Base-by-base conservation (phyloP, 2,329 filamentous ascomycete genomes). In the Fusarium tjaetaba region DNA sequence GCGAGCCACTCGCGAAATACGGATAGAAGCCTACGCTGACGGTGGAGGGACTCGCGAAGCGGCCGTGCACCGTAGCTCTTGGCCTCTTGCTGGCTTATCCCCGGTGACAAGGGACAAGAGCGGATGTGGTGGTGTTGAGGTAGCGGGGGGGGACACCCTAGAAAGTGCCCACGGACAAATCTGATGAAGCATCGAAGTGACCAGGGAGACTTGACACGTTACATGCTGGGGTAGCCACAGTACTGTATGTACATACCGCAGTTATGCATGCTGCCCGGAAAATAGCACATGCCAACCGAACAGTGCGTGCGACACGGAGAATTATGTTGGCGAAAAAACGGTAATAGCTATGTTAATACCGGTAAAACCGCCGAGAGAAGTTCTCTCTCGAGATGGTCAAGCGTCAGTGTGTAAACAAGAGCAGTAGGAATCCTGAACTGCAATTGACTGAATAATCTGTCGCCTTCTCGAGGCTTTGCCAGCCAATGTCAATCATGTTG, bases 171-270 rank as follows among this genome's bases (percentile, higher is more conserved):
- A 52, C 42, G 24, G 68, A 43, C 71, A 49, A 73, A 73, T 73
- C 63, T 73, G 67, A 74, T 49, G 65, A 68, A 61, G 58, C 52
- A 62, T 53, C 59, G 43, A 72, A 68, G 49, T 74, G 71, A 69
- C 63, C 63, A 69, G 71, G 63, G 61, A 71, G 67, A 68, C 71
- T 52, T 68, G 71, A 73, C 71, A 71, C 64, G 71, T 67, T 65
- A 73, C 71, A 62, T 68, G 36, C 71, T 68, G 71, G 71, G 71
- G 71, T 72, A 65, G 55, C 62, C 49, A 49, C 38, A 55, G 53
- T 46, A 28, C 28, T 28, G 28, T 28, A 28, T 28, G 28, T 28
- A 28, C 51, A 43, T 41, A 46, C 49, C 30, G 36, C 56, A 22
- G 45, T 28, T 28, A 49, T 34, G 46, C 38, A 43, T 62, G 52